Base-by-base conservation (phyloP, 345 rosid genomes). In the Heritiera fomes region DNA sequence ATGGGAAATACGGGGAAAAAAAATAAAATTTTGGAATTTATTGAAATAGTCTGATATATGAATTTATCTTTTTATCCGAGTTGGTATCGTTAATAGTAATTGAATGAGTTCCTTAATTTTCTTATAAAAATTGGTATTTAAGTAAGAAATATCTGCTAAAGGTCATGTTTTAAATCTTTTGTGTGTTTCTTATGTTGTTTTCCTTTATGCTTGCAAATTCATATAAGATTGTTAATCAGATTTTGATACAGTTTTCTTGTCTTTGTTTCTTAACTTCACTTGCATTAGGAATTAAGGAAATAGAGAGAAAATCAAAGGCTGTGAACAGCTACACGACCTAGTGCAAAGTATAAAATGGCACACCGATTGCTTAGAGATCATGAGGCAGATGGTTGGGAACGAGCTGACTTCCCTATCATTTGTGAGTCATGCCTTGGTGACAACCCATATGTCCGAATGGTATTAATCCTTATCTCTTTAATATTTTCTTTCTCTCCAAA, bases 401-500 rank as follows among this genome's bases (percentile, higher is more conserved):
- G 98, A 2, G 84, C 98, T 12, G 98, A 95, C 76, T 95, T 95
- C 75, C 98, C 99, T 14, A 95, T 93, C 74, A 90, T 93, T 41
- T 93, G 98, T 66, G 98, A 95, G 77, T 95, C 98, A 20, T 95
- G 99, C 77, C 95, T 95, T 34, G 99, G 99, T 28, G 97, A 95
- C 83, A 95, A 95, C 75, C 98, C 98, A 0, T 95, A 95, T 78
- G 99, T 95, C 6, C 88, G 96, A 61, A 95, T 95, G 99, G 98
- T 95, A 85, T 32, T 68, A n/a, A 73, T 38, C 2, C 41, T 5
- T 56, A 34, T 62, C 52, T 77, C 47, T 5, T 49, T 80, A 14
- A 17, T 13, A 12, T 14, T 55, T 46, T 50, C 12, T 20, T 15
- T 50, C 12, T 20, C 15, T 3, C 20, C 45, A 43, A 43, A 43